phyloP scores from a whole-genome alignment of 2,329 filamentous ascomycete species.

The Bipolaris cookei region DNA sequence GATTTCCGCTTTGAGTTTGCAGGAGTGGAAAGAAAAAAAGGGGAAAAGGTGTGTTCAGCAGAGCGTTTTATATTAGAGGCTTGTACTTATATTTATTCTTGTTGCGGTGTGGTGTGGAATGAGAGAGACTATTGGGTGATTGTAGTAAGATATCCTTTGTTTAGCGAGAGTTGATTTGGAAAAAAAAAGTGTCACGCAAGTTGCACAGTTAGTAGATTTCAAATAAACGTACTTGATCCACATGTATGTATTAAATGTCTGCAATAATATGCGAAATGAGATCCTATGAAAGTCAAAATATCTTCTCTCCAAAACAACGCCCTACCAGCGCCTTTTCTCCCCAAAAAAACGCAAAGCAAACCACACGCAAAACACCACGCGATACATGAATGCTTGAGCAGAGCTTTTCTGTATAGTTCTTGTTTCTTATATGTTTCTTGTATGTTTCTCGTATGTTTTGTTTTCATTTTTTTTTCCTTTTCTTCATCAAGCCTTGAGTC shows the following conservation, averaged over 20 bases:
- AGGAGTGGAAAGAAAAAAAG: not conserved
- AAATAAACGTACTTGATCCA: no score
- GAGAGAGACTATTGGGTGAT: no score
- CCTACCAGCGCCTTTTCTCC: conserved; percentile 4
- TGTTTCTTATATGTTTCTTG: not conserved
- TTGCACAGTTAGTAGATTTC: no score
- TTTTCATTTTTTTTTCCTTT: not conserved
- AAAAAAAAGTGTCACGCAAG: no score
- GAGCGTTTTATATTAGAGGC: no score
- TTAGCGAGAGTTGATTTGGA: no score
- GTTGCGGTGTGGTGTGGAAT: no score
- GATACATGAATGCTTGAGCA: not conserved
- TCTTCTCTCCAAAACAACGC: not conserved
- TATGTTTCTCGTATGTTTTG: not conserved
- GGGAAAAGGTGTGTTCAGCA: not conserved
- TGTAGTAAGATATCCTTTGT: no score
- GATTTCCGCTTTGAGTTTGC: not conserved
- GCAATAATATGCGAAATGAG: not conserved
- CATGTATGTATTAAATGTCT: no score
- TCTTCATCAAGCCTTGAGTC: conserved; percentile 61
- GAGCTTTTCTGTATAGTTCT: not conserved
- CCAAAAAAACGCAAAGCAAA: not conserved
- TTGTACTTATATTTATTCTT: no score
- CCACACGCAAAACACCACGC: not conserved
- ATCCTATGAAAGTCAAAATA: not conserved